Evolutionary conservation across 208 protist genomes (phyloP), one percentile per base, ranked within the genome.

Genomic region (Spongospora subterranea): DNA sequence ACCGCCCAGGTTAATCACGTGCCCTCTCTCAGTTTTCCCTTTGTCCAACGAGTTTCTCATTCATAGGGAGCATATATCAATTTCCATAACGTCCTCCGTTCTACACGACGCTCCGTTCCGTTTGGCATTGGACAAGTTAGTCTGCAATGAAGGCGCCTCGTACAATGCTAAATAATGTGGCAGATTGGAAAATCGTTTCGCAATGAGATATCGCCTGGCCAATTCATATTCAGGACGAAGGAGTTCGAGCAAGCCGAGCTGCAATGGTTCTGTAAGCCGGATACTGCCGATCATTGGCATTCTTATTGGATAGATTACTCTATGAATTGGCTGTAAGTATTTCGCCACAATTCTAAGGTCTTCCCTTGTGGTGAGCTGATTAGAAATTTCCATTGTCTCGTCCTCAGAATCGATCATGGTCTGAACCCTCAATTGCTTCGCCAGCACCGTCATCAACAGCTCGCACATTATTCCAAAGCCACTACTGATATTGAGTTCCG

Each of bases 191-290:
- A 35, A 43, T 82, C 71, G 6, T 82, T 82, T n/a, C 71, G 71
- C 17, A 82, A 82, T 43, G 71, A 82, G 71, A 82, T 82, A 6
- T 35, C 71, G 6, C 71, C n/a, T 35, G 71, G 71, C n/a, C 71
- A 6, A 35, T 45, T 13, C 6, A 43, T 82, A 6, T 82, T 82
- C 71, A 35, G 71, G 35, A 82, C 35, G 71, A 82, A 82, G n/a
- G 71, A 82, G 35, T 82, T 82, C n/a, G 71, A 82, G n/a, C 71
- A 82, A 35, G 71, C 71, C 71, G 71, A 82, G 35, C 35, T 82
- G 71, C 71, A 82, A 82, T 82, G 71, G 71, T 82, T 82, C 71
- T 82, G 71, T 43, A 82, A 20, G 11, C 71, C 71, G 6, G 40
- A 35, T 20, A 45, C 71, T 13, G 71, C 6, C 17, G 17, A 35